Percentiles rank a stretch among this genome's conserved stretches.
These are phyloP conservation scores for Cryptosporidium parvum DNA, from an alignment of 169 alveolate species.

Conservation along the genomic window DNA sequence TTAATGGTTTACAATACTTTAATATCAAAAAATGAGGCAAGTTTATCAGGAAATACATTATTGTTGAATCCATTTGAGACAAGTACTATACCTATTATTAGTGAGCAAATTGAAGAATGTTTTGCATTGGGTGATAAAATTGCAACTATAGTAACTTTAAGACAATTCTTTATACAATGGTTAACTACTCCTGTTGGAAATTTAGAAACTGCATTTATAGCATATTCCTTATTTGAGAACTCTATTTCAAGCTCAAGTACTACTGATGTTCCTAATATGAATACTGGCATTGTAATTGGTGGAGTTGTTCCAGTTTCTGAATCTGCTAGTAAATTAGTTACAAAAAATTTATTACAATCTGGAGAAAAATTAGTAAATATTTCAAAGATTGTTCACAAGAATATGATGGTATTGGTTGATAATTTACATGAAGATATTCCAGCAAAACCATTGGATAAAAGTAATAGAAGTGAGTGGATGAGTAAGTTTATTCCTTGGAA, in stretches of 20 bases:
- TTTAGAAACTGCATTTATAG: slow-evolving; percentile 74
- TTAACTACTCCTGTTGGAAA: slow-evolving; percentile 67
- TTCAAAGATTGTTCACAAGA: slow-evolving; percentile 58
- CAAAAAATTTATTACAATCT: slow-evolving; percentile 54
- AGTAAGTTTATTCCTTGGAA: slow-evolving; percentile 56
- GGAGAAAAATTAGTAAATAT: slow-evolving; percentile 62
- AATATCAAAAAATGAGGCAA: slow-evolving; percentile 48
- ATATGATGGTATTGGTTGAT: slow-evolving; percentile 30
- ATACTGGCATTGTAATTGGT: not conserved
- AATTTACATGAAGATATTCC: slow-evolving; percentile 43
- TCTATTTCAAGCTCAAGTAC: slow-evolving; percentile 45
- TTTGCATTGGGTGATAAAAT: slow-evolving; percentile 42
- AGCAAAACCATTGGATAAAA: slow-evolving; percentile 57
- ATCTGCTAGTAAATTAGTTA: slow-evolving; percentile 49
- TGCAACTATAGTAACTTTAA: slow-evolving; percentile 59
- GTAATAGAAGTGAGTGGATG: slow-evolving; percentile 50
- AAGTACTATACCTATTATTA: slow-evolving; percentile 48
- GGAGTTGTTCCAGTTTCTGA: slow-evolving; percentile 36
- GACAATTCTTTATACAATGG: slow-evolving; percentile 71
- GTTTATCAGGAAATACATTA: slow-evolving; percentile 37
- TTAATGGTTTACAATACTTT: slow-evolving; percentile 59
- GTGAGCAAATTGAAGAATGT: slow-evolving; percentile 53
- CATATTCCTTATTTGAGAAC: slow-evolving; percentile 63
- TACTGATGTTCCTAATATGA: not conserved
- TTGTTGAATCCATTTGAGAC: slow-evolving; percentile 72